Evolutionary conservation across 2,329 filamentous ascomycete species (phyloP).

Genomic region (Dryadomyces quercivorus): DNA sequence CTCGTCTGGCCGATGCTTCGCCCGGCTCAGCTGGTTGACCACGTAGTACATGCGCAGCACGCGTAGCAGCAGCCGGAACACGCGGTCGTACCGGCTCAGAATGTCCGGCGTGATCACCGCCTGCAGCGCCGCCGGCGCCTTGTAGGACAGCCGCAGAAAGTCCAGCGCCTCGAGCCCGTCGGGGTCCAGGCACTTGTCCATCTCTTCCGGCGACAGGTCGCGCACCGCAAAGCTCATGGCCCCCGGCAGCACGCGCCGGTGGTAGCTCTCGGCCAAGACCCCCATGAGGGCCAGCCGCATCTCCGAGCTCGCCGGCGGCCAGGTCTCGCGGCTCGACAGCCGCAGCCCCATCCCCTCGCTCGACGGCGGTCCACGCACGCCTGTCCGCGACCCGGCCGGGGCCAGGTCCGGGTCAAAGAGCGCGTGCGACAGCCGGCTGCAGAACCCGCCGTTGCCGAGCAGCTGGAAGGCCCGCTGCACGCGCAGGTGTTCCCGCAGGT

Average conservation of each 20-base stretch:
- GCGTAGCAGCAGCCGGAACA: constrained; percentile 72
- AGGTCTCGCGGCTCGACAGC: constrained; percentile 66
- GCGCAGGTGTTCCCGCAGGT: constrained; percentile 57
- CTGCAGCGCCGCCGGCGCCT: constrained; percentile 57
- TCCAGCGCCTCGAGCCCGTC: constrained; percentile 81
- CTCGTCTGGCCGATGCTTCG: constrained; percentile 18
- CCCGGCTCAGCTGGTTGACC: constrained; percentile 50
- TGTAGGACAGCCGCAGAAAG: constrained; percentile 80
- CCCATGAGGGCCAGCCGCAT: constrained; percentile 82
- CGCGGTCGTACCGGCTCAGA: constrained; percentile 68
- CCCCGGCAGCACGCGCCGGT: background rate
- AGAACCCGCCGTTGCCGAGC: constrained; percentile 74
- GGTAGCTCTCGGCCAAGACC: constrained; percentile 64
- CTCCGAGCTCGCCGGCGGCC: constrained; percentile 92
- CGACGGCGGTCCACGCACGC: constrained; percentile 52
- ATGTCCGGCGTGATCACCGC: constrained; percentile 59
- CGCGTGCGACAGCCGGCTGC: constrained; percentile 65
- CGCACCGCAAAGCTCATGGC: constrained; percentile 73
- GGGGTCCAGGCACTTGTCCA: constrained; percentile 72
- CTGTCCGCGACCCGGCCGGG: constrained; percentile 55
- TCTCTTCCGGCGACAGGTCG: constrained; percentile 64
- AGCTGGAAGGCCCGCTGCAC: constrained; percentile 74
- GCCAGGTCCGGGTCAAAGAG: constrained; percentile 77
- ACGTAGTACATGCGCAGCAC: constrained; percentile 70
- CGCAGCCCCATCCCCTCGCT: constrained; percentile 73